A percentile compares a stretch with the other conserved stretches of the same genome.
phyloP scores from a whole-genome alignment of 129 eudicot genomes.

The Centella asiatica region DNA sequence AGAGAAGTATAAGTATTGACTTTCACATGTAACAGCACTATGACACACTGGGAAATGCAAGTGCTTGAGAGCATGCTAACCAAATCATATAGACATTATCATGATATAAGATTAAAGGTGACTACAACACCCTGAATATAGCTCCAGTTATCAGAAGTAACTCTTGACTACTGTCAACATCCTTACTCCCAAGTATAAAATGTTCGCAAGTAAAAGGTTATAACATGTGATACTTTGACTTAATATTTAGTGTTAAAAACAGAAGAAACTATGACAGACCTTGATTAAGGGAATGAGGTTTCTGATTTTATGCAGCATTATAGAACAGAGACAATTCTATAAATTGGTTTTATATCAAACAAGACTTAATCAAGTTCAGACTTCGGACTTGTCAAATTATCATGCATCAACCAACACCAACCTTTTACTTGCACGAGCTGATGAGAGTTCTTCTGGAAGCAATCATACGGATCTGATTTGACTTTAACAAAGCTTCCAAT shows the following conservation, averaged over 20 bases:
- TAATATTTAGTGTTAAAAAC: too few relatives aligned
- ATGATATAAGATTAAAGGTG: too few relatives aligned
- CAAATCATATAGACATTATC: not conserved
- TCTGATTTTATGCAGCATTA: not conserved
- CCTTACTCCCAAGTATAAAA: too few relatives aligned
- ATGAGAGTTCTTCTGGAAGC: conserved; percentile 29
- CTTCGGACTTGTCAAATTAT: not conserved
- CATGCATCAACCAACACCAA: conserved; percentile 14
- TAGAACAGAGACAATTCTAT: not conserved
- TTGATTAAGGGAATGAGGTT: not conserved
- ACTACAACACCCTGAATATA: too few relatives aligned
- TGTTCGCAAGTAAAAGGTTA: too few relatives aligned
- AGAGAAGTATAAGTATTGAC: not conserved
- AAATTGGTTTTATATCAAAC: not conserved
- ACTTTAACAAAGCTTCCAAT: conserved; percentile 66
- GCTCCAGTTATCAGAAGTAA: too few relatives aligned
- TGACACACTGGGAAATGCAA: not conserved
- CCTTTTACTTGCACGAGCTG: conserved; percentile 74
- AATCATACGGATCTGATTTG: conserved; percentile 44
- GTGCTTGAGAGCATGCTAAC: not conserved
- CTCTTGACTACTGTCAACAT: too few relatives aligned
- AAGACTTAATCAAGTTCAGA: not conserved
- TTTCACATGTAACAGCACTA: not conserved
- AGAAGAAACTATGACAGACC: not conserved
- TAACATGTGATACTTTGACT: too few relatives aligned